Percentiles rank a stretch among this genome's conserved stretches.
phyloP scores from a whole-genome alignment of 176 grass and related monocot species.

The Tillandsia leiboldiana region DNA sequence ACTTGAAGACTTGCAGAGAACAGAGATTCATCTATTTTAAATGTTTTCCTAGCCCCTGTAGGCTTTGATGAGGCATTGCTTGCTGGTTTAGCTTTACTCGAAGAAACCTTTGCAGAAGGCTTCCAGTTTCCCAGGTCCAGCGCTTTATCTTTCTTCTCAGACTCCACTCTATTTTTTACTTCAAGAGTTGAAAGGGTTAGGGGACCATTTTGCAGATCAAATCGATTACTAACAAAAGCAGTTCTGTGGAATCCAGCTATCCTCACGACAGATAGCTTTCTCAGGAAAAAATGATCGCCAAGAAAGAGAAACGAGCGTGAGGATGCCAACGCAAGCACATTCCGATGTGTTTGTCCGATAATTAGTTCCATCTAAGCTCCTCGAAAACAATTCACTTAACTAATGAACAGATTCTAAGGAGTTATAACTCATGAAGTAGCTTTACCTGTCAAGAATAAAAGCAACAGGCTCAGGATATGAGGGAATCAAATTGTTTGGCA shows the following conservation, averaged over 20 bases:
- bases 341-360: slow-evolving; percentile 41
- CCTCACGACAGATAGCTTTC: slow-evolving; percentile 28
- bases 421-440: too few relatives aligned
- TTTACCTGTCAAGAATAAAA: too few relatives aligned
- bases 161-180: slow-evolving; percentile 16
- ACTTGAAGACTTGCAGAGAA: slow-evolving; percentile 41
- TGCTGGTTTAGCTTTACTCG: slow-evolving; percentile 23
- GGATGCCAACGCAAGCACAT: slow-evolving; percentile 63
- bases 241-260: slow-evolving; percentile 37
- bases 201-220: slow-evolving; percentile 5
- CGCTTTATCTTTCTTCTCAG: slow-evolving; percentile 39
- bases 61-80: not conserved
- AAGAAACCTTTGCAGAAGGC: slow-evolving; percentile 29
- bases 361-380: slow-evolving; percentile 33
- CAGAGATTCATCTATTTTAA: slow-evolving; percentile 64
- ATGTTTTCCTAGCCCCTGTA: slow-evolving; percentile 24
- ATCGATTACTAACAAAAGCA: slow-evolving; percentile 18
- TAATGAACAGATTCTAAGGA: too few relatives aligned
- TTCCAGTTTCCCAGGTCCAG: slow-evolving; percentile 21
- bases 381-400: not conserved
- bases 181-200: slow-evolving; percentile 61
- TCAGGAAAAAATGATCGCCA: slow-evolving; percentile 34
- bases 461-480: too few relatives aligned
- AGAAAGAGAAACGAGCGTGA: slow-evolving; percentile 46
- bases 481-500: too few relatives aligned